Conservation (phyloP, 495 filamentous ascomycete genomes). For the Aspergillus haitiensis region DNA sequence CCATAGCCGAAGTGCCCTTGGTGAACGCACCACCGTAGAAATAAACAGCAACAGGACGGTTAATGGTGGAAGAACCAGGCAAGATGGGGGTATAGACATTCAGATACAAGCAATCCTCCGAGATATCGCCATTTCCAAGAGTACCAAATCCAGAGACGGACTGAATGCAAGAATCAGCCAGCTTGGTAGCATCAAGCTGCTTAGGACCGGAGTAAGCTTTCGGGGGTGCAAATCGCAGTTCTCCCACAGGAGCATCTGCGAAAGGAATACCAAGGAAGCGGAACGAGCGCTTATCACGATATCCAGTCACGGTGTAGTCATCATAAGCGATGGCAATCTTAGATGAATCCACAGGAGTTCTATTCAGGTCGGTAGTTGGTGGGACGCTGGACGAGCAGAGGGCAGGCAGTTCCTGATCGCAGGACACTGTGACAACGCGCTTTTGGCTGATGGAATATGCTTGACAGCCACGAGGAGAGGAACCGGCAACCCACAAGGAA, state of each 20-base stretch:
- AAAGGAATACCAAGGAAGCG: conserved; percentile 54
- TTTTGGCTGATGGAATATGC: conserved; percentile 23
- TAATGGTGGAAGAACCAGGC: conserved; percentile 6
- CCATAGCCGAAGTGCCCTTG: conserved; percentile 38
- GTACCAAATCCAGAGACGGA: conserved; percentile 21
- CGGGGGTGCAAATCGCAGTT: conserved; percentile 46
- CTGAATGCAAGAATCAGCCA: conserved; percentile 47
- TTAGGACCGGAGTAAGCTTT: conserved; percentile 39
- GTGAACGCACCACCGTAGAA: conserved; percentile 50
- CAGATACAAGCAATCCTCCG: conserved; percentile 48
- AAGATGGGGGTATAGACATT: conserved; percentile 36
- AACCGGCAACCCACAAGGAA: conserved; percentile 24
- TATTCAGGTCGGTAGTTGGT: conserved; percentile 28
- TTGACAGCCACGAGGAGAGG: conserved; percentile 10
- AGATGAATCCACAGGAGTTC: conserved; percentile 22
- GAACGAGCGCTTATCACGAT: conserved; percentile 52
- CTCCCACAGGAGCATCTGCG: conserved; percentile 39
- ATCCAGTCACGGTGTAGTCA: conserved; percentile 36
- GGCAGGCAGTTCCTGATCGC: conserved; percentile 23
- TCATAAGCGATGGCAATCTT: conserved; percentile 36
- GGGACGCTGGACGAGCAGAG: conserved; percentile 32
- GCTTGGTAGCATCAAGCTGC: conserved; percentile 40
- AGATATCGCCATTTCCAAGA: conserved; percentile 28
- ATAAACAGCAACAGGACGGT: conserved; percentile 41
- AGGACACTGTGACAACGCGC: conserved; percentile 12